These are phyloP conservation scores for Proliferodiscus dingleyae DNA, from an alignment of 2,329 filamentous ascomycete genomes.

Conservation along the genomic window DNA sequence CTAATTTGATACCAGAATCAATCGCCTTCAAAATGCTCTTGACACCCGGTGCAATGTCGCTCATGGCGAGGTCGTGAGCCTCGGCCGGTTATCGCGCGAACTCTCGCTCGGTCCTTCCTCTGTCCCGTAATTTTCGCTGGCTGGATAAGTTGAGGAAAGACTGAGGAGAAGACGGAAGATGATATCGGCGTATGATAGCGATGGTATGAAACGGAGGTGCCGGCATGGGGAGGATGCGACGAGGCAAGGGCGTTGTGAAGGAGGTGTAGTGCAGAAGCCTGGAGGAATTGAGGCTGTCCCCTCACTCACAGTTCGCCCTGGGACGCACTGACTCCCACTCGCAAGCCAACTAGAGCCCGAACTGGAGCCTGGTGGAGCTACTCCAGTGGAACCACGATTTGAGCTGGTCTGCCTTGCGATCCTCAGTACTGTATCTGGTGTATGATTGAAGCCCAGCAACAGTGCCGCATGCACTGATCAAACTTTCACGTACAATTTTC, in stretches of 20 bases:
- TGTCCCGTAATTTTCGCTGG: neutral
- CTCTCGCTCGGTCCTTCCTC: neutral
- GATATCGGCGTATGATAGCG: neutral
- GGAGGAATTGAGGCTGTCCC: neutral
- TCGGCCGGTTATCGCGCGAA: slow-evolving; percentile 5
- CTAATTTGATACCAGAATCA: slow-evolving; percentile 26
- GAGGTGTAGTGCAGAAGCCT: neutral
- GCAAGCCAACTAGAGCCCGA: no score
- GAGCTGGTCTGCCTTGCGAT: neutral
- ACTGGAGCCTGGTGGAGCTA: no score
- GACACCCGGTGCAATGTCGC: slow-evolving; percentile 24
- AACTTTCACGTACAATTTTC: no score
- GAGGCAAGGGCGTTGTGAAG: neutral
- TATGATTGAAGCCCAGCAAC: no score
- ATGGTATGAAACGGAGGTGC: neutral
- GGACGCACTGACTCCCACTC: neutral
- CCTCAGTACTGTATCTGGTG: neutral
- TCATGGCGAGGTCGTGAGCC: slow-evolving; percentile 14
- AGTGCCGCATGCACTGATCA: no score
- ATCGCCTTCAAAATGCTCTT: slow-evolving; percentile 28
- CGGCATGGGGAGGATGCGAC: slow-evolving; percentile 1
- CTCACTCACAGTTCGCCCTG: neutral
- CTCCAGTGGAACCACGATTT: no score
- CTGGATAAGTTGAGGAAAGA: neutral
- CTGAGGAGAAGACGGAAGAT: neutral